These are phyloP conservation scores for Xylaria hypoxylon DNA, from an alignment of 2,329 filamentous ascomycete species.

Conservation along the genomic window DNA sequence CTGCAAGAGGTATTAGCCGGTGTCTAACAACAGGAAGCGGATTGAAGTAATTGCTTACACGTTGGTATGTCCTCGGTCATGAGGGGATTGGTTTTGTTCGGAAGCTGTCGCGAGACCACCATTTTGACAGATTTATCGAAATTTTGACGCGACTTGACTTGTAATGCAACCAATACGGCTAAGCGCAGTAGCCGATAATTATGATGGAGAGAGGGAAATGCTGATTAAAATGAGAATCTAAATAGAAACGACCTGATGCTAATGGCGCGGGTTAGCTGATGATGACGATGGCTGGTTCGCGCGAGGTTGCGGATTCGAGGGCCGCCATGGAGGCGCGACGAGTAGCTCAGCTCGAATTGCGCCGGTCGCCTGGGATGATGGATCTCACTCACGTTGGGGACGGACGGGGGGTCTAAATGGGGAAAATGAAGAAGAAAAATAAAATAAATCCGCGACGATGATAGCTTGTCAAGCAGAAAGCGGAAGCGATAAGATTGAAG, in stretches of 20 bases:
- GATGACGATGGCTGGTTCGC: slow-evolving; percentile 43
- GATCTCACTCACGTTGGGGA: slow-evolving; percentile 49
- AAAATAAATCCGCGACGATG: slow-evolving; percentile 30
- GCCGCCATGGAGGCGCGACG: slow-evolving; percentile 47
- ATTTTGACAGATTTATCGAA: slow-evolving; percentile 49
- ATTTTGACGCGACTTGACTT: slow-evolving; percentile 41
- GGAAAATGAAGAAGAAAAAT: slow-evolving; percentile 39
- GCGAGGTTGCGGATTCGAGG: slow-evolving; percentile 44
- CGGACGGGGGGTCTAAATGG: slow-evolving; percentile 36
- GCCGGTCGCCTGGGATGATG: slow-evolving; percentile 45
- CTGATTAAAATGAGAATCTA: slow-evolving; percentile 41
- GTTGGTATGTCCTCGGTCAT: slow-evolving; percentile 72
- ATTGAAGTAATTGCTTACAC: slow-evolving; percentile 60
- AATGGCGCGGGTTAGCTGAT: slow-evolving; percentile 45
- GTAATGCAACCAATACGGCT: slow-evolving; percentile 23
- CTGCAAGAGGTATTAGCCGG: slow-evolving; percentile 56
- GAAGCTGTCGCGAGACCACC: slow-evolving; percentile 62
- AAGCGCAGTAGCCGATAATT: slow-evolving; percentile 21
- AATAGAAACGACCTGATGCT: slow-evolving; percentile 38
- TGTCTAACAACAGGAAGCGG: slow-evolving; percentile 14
- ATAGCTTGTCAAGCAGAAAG: slow-evolving; percentile 28
- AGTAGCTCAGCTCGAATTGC: slow-evolving; percentile 39
- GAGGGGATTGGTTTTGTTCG: slow-evolving; percentile 72
- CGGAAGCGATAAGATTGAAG: slow-evolving; percentile 30
- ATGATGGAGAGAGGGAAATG: slow-evolving; percentile 14